Percentiles rank a stretch among this genome's conserved stretches.
phyloP scores from a whole-genome alignment of 164 flowering plant species.

The Chimonanthus praecox region DNA sequence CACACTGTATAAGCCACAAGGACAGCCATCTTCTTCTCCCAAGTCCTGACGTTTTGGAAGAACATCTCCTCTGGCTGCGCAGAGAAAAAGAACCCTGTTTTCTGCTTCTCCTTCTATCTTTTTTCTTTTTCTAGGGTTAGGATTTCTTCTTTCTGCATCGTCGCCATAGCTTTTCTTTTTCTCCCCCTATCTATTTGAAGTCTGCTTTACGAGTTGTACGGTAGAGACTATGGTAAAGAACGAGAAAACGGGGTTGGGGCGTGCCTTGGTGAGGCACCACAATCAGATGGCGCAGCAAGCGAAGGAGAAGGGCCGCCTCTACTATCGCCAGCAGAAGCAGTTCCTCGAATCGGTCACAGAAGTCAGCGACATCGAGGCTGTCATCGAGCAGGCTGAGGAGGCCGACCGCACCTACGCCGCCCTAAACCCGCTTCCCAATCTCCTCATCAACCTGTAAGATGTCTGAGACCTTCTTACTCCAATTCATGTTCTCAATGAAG shows the following conservation, averaged over 20 bases:
- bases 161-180: too few relatives aligned
- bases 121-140: neutral
- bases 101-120: too few relatives aligned
- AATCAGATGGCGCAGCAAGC: constrained; percentile 74
- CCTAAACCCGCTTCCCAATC: constrained; percentile 39
- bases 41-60: too few relatives aligned
- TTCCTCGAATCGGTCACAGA: constrained; percentile 87
- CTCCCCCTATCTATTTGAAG: too few relatives aligned
- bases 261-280: constrained; percentile 90
- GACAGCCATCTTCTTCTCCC: too few relatives aligned
- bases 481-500: neutral
- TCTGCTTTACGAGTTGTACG: neutral
- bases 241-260: constrained; percentile 62
- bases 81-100: too few relatives aligned
- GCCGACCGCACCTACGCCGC: constrained; percentile 40
- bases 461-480: neutral
- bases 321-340: constrained; percentile 51
- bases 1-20: too few relatives aligned
- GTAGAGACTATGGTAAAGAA: constrained; percentile 16
- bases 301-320: constrained; percentile 65
- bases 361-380: constrained; percentile 76
- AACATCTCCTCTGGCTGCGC: too few relatives aligned
- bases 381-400: constrained; percentile 74
- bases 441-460: constrained; percentile 51
- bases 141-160: neutral